A percentile compares a stretch with the other conserved stretches of the same genome.
These are phyloP conservation scores for Didymella keratinophila DNA, from an alignment of 2,329 filamentous ascomycete species.

Conservation along the genomic window DNA sequence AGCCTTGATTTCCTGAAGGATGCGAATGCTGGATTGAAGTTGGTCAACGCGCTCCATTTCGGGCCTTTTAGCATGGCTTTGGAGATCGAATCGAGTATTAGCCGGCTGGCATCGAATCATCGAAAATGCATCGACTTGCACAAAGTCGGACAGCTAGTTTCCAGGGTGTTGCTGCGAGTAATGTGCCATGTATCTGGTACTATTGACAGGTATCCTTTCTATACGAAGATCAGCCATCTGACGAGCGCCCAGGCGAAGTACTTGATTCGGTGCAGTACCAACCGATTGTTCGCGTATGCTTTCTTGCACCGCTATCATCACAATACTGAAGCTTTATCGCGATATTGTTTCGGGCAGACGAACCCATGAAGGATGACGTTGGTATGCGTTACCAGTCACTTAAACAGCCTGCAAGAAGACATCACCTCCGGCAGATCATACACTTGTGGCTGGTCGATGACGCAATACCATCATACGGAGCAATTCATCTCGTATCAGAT, in stretches of 20 bases:
- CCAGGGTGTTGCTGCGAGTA: background rate
- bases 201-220: background rate
- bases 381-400: background rate
- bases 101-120: slow-evolving; percentile 4
- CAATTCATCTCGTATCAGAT: background rate
- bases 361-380: slow-evolving; percentile 4
- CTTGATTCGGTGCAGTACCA: slow-evolving; percentile 4
- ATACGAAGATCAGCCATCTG: slow-evolving; percentile 4
- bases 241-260: slow-evolving; percentile 2
- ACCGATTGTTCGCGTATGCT: background rate
- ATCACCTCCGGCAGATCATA: slow-evolving; percentile 5
- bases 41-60: slow-evolving; percentile 5
- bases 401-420: background rate
- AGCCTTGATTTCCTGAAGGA: slow-evolving; percentile 8
- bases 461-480: slow-evolving; percentile 2
- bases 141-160: background rate
- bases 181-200: slow-evolving; percentile 1
- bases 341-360: background rate
- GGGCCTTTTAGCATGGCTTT: slow-evolving; percentile 8
- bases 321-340: slow-evolving; percentile 1
- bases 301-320: background rate
- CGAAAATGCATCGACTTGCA: slow-evolving; percentile 1
- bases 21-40: background rate
- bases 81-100: slow-evolving; percentile 13
- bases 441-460: slow-evolving; percentile 5